Conservation (phyloP, 148 eudicot genomes). For the Beta vulgaris region DNA sequence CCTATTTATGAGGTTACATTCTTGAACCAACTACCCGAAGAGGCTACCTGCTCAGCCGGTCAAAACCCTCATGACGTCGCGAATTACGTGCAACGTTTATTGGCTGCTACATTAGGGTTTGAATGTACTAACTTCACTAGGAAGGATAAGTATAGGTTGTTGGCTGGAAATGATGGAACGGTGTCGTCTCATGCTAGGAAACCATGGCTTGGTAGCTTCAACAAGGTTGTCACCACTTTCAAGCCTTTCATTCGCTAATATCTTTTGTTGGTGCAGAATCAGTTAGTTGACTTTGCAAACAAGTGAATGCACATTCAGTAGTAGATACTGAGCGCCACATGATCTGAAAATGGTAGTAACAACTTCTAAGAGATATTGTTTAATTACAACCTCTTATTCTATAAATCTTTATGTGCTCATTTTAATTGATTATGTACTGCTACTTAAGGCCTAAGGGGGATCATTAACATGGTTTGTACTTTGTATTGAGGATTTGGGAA, state of each 20-base stretch:
- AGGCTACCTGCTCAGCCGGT: constrained; percentile 86
- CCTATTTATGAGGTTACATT: constrained; percentile 88
- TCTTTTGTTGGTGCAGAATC: no score
- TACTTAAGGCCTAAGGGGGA: background rate
- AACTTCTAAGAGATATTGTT: no score
- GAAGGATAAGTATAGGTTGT: constrained; percentile 77
- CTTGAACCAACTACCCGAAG: constrained; percentile 71
- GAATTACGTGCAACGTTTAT: constrained; percentile 79
- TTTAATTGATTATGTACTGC: no score
- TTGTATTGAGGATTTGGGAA: background rate
- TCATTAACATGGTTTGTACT: constrained; percentile 1
- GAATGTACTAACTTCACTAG: constrained; percentile 83
- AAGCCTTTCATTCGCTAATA: constrained; percentile 41
- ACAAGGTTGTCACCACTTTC: constrained; percentile 33
- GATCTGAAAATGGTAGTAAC: no score
- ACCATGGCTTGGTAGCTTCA: constrained; percentile 18
- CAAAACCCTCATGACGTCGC: constrained; percentile 90
- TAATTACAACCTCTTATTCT: background rate
- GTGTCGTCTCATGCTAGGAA: constrained; percentile 41
- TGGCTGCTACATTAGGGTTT: constrained; percentile 83
- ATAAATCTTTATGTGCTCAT: background rate
- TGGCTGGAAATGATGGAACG: constrained; percentile 83
- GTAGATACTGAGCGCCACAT: no score
- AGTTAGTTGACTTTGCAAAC: no score
- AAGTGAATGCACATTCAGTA: no score